A percentile compares a stretch with the other conserved stretches of the same genome.
phyloP scores from a whole-genome alignment of 1,284 basidiomycete genomes.

The Tilletia walkeri region DNA sequence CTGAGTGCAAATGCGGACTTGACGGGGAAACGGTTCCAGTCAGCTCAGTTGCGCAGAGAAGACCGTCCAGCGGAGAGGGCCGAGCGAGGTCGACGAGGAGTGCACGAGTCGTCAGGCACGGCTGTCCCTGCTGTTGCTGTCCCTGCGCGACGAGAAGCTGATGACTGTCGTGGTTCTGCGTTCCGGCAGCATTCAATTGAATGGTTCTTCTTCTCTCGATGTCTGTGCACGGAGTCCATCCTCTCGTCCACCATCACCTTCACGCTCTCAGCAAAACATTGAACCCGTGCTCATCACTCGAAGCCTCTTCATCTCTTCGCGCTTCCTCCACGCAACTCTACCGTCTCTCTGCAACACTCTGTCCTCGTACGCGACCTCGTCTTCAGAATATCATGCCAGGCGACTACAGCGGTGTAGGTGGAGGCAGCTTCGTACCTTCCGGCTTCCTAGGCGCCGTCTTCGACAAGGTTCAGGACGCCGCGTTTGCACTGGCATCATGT shows the following conservation, averaged over 20 bases:
- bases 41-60: too few relatives aligned
- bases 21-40: too few relatives aligned
- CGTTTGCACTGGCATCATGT: constrained; percentile 41
- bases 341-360: too few relatives aligned
- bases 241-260: not conserved
- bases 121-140: not conserved
- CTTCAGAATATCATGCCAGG: not conserved
- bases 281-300: too few relatives aligned
- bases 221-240: not conserved
- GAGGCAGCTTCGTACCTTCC: constrained; percentile 4
- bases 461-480: constrained; percentile 39
- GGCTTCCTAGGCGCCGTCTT: constrained; percentile 28
- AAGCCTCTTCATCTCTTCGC: too few relatives aligned
- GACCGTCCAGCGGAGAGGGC: too few relatives aligned
- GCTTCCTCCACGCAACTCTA: too few relatives aligned
- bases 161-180: too few relatives aligned
- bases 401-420: constrained; percentile 16
- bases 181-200: too few relatives aligned
- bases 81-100: not conserved
- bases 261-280: not conserved
- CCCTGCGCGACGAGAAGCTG: not conserved
- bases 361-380: too few relatives aligned
- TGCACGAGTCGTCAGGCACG: too few relatives aligned
- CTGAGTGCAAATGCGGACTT: too few relatives aligned
- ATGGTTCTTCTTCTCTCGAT: not conserved